Percentiles rank a stretch among this genome's conserved stretches.
Evolutionary conservation across 768 basidiomycete species (phyloP).

Genomic region (Hericium coralloides): DNA sequence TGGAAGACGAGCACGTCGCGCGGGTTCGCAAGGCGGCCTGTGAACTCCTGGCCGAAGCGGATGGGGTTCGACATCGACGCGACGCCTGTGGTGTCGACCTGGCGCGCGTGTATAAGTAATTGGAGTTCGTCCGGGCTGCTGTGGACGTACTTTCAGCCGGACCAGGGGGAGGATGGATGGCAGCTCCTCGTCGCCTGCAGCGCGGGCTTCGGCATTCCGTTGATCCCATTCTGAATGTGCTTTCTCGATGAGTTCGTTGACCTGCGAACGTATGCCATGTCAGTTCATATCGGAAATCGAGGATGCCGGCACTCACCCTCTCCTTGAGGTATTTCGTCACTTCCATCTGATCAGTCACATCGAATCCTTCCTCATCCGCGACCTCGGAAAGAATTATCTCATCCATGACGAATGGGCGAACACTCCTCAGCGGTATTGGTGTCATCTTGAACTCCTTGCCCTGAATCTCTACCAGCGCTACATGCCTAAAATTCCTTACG

Average conservation of each 20-base stretch:
- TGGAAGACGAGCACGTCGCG: conserved; percentile 89
- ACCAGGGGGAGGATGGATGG: conserved; percentile 79
- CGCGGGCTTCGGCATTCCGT: conserved; percentile 50
- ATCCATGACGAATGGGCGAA: conserved; percentile 89
- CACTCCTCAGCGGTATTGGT: conserved; percentile 82
- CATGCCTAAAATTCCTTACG: conserved; percentile 51
- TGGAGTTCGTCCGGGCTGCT: not conserved
- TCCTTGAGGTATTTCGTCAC: conserved; percentile 74
- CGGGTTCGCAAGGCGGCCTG: conserved; percentile 87
- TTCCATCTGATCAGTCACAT: conserved; percentile 73
- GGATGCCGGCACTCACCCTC: conserved; percentile 36
- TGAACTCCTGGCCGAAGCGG: conserved; percentile 93
- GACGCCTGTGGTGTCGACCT: conserved; percentile 89
- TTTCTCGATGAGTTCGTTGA: conserved; percentile 68
- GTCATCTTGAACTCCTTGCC: conserved; percentile 81
- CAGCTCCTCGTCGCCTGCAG: conserved; percentile 52
- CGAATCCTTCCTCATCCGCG: conserved; percentile 68
- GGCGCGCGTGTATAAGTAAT: not conserved
- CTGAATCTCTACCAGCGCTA: conserved; percentile 81
- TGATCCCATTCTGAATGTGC: conserved; percentile 77
- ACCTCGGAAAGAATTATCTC: conserved; percentile 68
- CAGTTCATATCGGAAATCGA: not conserved
- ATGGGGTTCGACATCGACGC: conserved; percentile 92
- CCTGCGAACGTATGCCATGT: conserved; percentile 33
- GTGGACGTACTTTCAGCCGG: conserved; percentile 56